Evolutionary conservation across 2,329 filamentous ascomycete species (phyloP).

Genomic region (Colletotrichum kahawae): DNA sequence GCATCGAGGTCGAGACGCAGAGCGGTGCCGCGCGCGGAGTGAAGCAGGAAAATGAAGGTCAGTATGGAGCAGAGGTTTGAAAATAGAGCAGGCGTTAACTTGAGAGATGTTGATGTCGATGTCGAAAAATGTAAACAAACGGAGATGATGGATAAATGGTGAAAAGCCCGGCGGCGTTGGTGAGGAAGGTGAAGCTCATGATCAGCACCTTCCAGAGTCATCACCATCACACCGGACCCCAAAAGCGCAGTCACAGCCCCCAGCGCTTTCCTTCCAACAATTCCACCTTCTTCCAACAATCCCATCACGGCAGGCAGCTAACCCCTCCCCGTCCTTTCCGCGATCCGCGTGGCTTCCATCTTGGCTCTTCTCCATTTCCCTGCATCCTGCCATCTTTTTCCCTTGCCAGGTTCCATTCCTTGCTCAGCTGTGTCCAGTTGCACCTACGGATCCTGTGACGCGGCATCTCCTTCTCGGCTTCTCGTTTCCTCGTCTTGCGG

Average conservation of each 20-base stretch:
- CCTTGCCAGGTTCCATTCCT: background rate
- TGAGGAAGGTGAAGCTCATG: background rate
- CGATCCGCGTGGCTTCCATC: background rate
- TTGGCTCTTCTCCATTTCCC: background rate
- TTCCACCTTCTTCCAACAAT: background rate
- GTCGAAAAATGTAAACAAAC: background rate
- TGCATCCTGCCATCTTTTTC: background rate
- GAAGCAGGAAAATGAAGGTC: slow-evolving; percentile 1
- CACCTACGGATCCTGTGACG: background rate
- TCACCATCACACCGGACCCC: background rate
- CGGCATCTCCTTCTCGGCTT: background rate
- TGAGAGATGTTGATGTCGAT: background rate
- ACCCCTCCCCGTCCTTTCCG: background rate
- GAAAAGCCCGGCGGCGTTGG: background rate
- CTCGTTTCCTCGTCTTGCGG: background rate
- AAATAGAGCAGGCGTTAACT: background rate
- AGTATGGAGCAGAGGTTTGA: background rate
- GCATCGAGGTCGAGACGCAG: slow-evolving; percentile 15
- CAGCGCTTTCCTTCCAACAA: slow-evolving; percentile 1
- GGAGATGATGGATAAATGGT: background rate
- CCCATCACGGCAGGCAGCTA: background rate
- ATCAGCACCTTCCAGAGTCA: background rate
- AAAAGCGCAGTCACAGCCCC: background rate
- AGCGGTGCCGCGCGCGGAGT: slow-evolving; percentile 20
- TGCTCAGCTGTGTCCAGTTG: background rate